Evolutionary conservation across 208 protist genomes (phyloP).

Genomic region (Acanthamoeba lenticulata): DNA sequence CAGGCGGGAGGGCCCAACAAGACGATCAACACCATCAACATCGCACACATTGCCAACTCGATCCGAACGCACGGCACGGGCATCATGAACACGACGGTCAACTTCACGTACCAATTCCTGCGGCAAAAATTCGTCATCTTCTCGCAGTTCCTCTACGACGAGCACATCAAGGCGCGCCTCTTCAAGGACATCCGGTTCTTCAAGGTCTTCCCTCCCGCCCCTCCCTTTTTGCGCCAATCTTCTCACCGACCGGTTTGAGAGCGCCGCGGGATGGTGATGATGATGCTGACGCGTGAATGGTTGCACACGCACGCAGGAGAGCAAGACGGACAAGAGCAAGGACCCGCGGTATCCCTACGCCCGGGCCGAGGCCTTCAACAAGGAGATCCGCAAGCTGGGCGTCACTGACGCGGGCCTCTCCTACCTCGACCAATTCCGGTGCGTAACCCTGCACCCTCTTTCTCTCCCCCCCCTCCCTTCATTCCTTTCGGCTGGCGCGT

Average conservation of each 20-base stretch:
- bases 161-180: conserved; percentile 93
- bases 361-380: conserved; percentile 92
- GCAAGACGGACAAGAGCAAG: conserved; percentile 40
- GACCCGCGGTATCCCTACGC: conserved; percentile 91
- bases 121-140: conserved; percentile 94
- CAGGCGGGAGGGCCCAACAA: conserved; percentile 88
- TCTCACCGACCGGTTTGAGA: neutral
- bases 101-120: conserved; percentile 97
- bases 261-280: neutral
- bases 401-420: conserved; percentile 85
- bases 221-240: neutral
- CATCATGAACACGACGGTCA: conserved; percentile 95
- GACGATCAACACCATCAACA: conserved; percentile 95
- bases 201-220: conserved; percentile 31
- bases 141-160: conserved; percentile 97
- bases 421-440: conserved; percentile 93
- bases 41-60: conserved; percentile 96
- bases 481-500: neutral
- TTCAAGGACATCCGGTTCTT: conserved; percentile 88
- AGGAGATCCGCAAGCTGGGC: conserved; percentile 93
- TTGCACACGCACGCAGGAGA: neutral
- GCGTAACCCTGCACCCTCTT: neutral
- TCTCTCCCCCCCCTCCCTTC: neutral
- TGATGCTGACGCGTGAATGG: neutral
- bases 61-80: conserved; percentile 97